Conservation (phyloP, 106 monocot genomes). For the Ottelia alismoides region DNA sequence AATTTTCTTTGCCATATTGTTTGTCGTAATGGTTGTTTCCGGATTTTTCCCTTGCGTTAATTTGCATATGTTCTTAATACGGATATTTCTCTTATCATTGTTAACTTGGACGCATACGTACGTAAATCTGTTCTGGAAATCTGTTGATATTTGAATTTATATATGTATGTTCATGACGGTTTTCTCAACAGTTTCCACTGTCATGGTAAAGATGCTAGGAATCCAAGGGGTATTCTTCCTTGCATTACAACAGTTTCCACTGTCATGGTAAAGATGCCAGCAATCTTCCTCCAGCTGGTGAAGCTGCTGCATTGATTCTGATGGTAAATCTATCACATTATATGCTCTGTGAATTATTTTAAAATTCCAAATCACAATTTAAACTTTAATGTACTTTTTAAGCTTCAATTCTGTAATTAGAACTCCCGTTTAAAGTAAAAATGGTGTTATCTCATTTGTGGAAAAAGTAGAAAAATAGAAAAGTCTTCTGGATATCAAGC, state of each 20-base stretch:
- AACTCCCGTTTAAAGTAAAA: not conserved
- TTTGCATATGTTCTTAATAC: no score
- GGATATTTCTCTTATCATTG: no score
- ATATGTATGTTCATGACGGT: no score
- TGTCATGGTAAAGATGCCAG: slow-evolving; percentile 48
- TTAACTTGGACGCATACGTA: no score
- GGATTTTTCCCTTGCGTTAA: no score
- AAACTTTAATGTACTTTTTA: not conserved
- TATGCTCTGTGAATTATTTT: not conserved
- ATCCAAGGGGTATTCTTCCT: slow-evolving; percentile 65
- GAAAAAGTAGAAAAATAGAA: not conserved
- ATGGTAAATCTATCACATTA: slow-evolving; percentile 13
- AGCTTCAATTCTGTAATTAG: not conserved
- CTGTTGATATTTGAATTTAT: no score
- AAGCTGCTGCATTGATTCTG: slow-evolving; percentile 64
- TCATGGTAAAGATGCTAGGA: slow-evolving; percentile 4
- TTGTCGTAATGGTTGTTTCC: no score
- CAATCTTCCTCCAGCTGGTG: slow-evolving; percentile 54
- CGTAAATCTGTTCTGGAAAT: no score
- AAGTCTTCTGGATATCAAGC: no score
- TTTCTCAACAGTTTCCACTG: slow-evolving; percentile 5
- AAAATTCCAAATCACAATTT: not conserved
- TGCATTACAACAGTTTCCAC: slow-evolving; percentile 58
- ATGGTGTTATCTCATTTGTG: no score
- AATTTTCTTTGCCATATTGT: no score